Evolutionary conservation across 257 asterid genomes (phyloP), one percentile per base, ranked within the genome.

Genomic region (Nemophila menziesii): DNA sequence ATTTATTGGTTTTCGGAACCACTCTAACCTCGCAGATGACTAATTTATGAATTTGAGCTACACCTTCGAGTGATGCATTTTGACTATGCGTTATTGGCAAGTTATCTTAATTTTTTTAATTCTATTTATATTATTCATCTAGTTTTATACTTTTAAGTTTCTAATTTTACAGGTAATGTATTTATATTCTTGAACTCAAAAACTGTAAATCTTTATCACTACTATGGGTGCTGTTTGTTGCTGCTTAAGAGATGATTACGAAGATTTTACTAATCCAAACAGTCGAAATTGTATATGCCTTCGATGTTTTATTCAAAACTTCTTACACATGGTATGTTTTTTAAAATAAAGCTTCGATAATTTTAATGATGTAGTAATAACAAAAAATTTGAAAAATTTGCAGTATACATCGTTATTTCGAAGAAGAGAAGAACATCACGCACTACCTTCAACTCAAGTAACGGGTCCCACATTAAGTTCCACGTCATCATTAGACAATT

Each of bases 151-250:
- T 7, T 29, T 29, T 5, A 29, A 29, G n/a, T 29, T 29, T 7
- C 12, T 2, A 26, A 29, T 29, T 29, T 29, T 29, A 7, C 36
- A 29, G 36, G 36, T 29, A 13, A 29, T 29, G 8, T 7, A 29
- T 29, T 13, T 29, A 13, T 29, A n/a, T n/a, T n/a, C n/a, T n/a
- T n/a, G n/a, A n/a, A n/a, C n/a, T n/a, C n/a, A n/a, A n/a, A n/a
- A n/a, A n/a, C n/a, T n/a, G n/a, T n/a, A n/a, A n/a, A n/a, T n/a
- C n/a, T n/a, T n/a, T n/a, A n/a, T 41, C 5, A 15, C 15, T 16
- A 65, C 58, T 43, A 80, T 80, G 93, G 93, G 93, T 48, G 69
- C 75, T 51, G 56, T 60, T 36, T 80, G 93, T 64, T 80, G 93
- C 70, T 77, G 85, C 56, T 62, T 70, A 58, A 62, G 68, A 60